Percentiles rank a stretch among this genome's conserved stretches.
phyloP scores from a whole-genome alignment of 2,329 filamentous ascomycete species.

The Fusarium aywerte region DNA sequence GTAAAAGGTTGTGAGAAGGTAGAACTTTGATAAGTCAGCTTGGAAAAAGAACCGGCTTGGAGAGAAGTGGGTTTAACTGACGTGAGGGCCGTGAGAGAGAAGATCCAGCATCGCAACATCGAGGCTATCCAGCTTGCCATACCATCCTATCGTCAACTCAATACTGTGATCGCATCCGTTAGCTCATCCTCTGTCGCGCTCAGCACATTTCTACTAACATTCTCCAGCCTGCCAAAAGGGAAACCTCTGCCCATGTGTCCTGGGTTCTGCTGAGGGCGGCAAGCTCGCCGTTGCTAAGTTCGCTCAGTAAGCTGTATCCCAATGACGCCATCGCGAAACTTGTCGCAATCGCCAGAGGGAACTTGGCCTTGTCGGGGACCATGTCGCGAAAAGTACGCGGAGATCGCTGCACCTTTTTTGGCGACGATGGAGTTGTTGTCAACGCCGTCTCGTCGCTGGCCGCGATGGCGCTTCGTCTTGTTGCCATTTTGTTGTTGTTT shows the following conservation, averaged over 20 bases:
- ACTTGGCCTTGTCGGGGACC: slow-evolving; percentile 59
- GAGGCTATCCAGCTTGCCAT: slow-evolving; percentile 76
- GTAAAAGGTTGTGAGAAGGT: slow-evolving; percentile 84
- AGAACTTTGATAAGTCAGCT: slow-evolving; percentile 62
- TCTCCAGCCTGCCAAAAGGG: slow-evolving; percentile 63
- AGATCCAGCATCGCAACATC: slow-evolving; percentile 74
- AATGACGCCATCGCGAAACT: slow-evolving; percentile 71
- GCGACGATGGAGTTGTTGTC: slow-evolving; percentile 25
- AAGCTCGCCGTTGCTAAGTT: slow-evolving; percentile 72
- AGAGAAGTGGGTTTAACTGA: slow-evolving; percentile 52
- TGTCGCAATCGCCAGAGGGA: slow-evolving; percentile 63
- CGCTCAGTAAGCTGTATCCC: slow-evolving; percentile 70
- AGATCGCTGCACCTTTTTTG: slow-evolving; percentile 12
- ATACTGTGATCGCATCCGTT: slow-evolving; percentile 57
- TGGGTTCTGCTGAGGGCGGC: slow-evolving; percentile 72
- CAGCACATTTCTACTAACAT: slow-evolving; percentile 58
- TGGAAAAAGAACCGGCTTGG: background rate
- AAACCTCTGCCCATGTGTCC: slow-evolving; percentile 71
- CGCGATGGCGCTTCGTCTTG: slow-evolving; percentile 39
- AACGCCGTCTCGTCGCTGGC: slow-evolving; percentile 34
- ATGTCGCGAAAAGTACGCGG: slow-evolving; percentile 31
- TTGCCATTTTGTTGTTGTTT: slow-evolving; percentile 32
- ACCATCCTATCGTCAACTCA: slow-evolving; percentile 79
- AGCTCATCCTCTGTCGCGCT: slow-evolving; percentile 1
- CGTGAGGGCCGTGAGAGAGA: slow-evolving; percentile 78